Evolutionary conservation across 108 stramenopile species (phyloP).

Genomic region (Cyclostephanos tholiformis): DNA sequence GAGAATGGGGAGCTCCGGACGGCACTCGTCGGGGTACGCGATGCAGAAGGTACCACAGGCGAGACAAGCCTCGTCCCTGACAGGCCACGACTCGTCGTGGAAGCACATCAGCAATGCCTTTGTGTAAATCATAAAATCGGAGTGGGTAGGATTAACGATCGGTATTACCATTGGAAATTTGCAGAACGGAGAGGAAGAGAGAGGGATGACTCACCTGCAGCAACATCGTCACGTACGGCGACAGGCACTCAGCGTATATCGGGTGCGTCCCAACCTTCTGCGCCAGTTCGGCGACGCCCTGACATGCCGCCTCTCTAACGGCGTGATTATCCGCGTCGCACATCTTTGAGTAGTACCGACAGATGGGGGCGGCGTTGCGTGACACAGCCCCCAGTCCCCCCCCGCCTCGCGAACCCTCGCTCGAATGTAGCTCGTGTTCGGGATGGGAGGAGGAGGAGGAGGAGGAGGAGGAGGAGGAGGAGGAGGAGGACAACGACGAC

Average conservation of each 20-base stretch:
- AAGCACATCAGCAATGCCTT: slow-evolving; percentile 96
- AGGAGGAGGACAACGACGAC: no score
- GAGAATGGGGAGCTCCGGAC: slow-evolving; percentile 76
- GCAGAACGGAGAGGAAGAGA: no score
- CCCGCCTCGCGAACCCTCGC: slow-evolving; percentile 27
- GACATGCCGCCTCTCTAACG: slow-evolving; percentile 96
- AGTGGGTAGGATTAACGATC: background rate
- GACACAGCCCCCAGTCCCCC: slow-evolving; percentile 82
- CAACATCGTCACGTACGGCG: slow-evolving; percentile 73
- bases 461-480: background rate
- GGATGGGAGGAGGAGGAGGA: background rate
- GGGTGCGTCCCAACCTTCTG: slow-evolving; percentile 71
- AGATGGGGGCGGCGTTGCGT: slow-evolving; percentile 77
- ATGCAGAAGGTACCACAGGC: slow-evolving; percentile 90
- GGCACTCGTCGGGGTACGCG: slow-evolving; percentile 88
- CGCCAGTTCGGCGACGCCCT: slow-evolving; percentile 94
- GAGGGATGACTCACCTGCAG: slow-evolving; percentile 50
- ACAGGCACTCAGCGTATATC: slow-evolving; percentile 53
- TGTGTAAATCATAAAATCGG: background rate
- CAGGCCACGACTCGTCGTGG: slow-evolving; percentile 98
- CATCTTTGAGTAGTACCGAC: slow-evolving; percentile 92
- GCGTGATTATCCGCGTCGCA: slow-evolving; percentile 94
- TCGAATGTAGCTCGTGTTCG: slow-evolving; percentile 28
- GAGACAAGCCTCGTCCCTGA: slow-evolving; percentile 96
- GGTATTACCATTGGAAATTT: no score